Base-by-base conservation (phyloP, 1,139 yeast species). In the Suhomyces taliae region DNA sequence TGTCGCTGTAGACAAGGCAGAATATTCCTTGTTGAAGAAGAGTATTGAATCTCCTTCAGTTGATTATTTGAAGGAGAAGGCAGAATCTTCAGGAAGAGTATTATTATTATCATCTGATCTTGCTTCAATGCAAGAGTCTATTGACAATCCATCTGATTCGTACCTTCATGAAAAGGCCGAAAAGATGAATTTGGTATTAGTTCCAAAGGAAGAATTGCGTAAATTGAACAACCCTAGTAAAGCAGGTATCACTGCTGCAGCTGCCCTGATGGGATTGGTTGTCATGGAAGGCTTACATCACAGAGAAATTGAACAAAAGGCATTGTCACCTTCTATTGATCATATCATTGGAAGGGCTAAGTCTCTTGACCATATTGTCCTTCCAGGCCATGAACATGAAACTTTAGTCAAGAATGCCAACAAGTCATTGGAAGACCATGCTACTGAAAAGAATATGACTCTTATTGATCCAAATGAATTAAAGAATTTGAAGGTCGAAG, bases 161-260 rank as follows among this genome's bases (percentile, higher is more conserved):
- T 54, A 52, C 36, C 44, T 62, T 36, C 43, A 43, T 3, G 55
- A 55, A 24, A 58, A 56, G 39, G 59, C 65, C 6, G 44, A 45
- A 14, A 45, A 33, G 0, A 47, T 52, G 6, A 63, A 59, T 6
- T 52, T 53, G 24, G 53, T 47, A 5, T 41, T 64, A 9, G 39
- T 70, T 10, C 36, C 59, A 1, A 47, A 53, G 8, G 54, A 51
- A 0, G 66, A 67, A n/a, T 54, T 55, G 37, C 47, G 50, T 8
- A 41, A 49, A 3, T 47, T 63, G 39, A 52, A 49, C 27, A 51
- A 52, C 26, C 69, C 68, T 6, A 44, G 57, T 4, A 48, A 57
- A 26, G 65, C 69, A 7, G 72, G 70, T 43, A 55, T 80, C 19
- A 53, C 57, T 4, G 63, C 66, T 43, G 78, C 78, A 2, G 50